Evolutionary conservation across 1,284 basidiomycete species (phyloP).

Genomic region (Meripilus lineatus): DNA sequence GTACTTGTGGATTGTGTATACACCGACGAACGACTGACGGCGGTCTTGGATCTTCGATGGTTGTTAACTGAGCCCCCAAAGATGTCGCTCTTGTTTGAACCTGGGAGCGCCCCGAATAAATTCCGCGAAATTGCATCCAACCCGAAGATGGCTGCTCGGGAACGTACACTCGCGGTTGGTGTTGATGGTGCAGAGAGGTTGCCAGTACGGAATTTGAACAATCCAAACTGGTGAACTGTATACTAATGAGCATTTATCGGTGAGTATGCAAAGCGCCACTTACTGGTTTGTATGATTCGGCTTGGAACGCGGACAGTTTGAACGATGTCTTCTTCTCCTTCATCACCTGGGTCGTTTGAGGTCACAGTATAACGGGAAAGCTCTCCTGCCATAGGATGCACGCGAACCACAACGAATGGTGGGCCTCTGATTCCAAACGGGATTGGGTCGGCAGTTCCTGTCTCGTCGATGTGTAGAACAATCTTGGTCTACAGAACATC

Average conservation of each 20-base stretch:
- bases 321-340: conserved; percentile 78
- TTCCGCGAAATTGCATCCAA: conserved; percentile 81
- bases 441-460: conserved; percentile 69
- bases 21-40: conserved; percentile 60
- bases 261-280: conserved; percentile 23
- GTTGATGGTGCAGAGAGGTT: conserved; percentile 75
- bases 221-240: conserved; percentile 78
- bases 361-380: conserved; percentile 72
- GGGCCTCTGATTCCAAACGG: conserved; percentile 64
- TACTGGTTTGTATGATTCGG: conserved; percentile 77
- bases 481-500: conserved; percentile 66
- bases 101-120: conserved; percentile 61
- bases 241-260: conserved; percentile 11
- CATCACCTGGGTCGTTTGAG: conserved; percentile 68
- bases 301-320: conserved; percentile 68
- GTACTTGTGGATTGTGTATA: conserved; percentile 59
- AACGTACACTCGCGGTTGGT: conserved; percentile 62
- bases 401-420: conserved; percentile 68
- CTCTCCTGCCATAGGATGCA: conserved; percentile 80
- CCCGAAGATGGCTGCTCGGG: conserved; percentile 77
- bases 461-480: conserved; percentile 76
- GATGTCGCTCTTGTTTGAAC: conserved; percentile 59
- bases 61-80: conserved; percentile 65
- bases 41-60: conserved; percentile 61
- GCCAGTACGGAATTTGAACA: conserved; percentile 80